phyloP scores from a whole-genome alignment of 1,284 basidiomycete species.

The Sanguinoderma infundibulare region DNA sequence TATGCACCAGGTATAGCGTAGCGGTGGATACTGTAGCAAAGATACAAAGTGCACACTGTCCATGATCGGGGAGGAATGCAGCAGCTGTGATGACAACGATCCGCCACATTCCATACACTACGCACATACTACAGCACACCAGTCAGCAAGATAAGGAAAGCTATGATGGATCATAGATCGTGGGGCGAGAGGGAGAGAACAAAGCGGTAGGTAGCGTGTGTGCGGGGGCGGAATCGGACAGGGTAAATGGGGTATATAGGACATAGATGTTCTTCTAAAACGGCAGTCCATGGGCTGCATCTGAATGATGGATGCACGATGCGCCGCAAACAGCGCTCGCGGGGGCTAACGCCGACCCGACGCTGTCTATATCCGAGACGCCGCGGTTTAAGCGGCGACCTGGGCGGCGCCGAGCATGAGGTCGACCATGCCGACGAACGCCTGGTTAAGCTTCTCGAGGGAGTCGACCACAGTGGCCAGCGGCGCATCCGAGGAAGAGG shows the following conservation, averaged over 20 bases:
- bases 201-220: not conserved
- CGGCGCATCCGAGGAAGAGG: slow-evolving; percentile 37
- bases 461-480: slow-evolving; percentile 35
- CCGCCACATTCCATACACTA: slow-evolving; percentile 6
- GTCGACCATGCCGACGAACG: slow-evolving; percentile 43
- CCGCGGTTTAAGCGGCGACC: slow-evolving; percentile 9
- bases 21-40: slow-evolving; percentile 6
- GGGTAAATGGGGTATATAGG: not conserved
- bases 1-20: slow-evolving; percentile 8
- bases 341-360: not conserved
- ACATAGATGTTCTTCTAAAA: not conserved
- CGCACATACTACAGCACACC: slow-evolving; percentile 10
- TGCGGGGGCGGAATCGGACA: not conserved
- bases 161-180: not conserved
- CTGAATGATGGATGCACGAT: not conserved
- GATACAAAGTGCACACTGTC: slow-evolving; percentile 12
- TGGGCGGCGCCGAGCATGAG: slow-evolving; percentile 35
- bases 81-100: not conserved
- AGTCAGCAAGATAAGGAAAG: not conserved
- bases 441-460: slow-evolving; percentile 39
- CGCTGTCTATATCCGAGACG: not conserved
- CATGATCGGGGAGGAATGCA: not conserved
- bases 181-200: not conserved
- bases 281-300: not conserved
- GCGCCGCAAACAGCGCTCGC: not conserved